A percentile compares a stretch with the other conserved stretches of the same genome.
Conservation (phyloP, 805 yeast species). For the Barnettozyma sucrosica region DNA sequence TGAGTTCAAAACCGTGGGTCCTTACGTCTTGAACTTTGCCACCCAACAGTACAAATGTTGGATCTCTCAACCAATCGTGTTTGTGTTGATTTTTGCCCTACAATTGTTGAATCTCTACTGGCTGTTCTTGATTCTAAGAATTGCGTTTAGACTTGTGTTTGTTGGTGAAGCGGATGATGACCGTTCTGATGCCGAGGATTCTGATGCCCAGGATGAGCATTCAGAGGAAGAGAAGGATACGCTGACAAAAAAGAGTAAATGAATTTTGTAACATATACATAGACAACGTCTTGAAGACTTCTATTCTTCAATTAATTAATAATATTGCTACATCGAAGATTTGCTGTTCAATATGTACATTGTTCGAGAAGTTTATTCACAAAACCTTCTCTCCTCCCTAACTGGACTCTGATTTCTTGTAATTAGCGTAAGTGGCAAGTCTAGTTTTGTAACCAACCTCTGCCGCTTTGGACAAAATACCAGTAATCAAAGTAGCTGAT, state of each 20-base stretch:
- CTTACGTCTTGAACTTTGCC: conserved; percentile 71
- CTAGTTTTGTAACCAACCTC: conserved; percentile 55
- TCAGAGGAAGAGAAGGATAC: neutral
- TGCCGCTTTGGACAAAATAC: conserved; percentile 83
- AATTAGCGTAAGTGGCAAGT: conserved; percentile 13
- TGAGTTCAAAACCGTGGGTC: conserved; percentile 82
- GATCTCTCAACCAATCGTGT: conserved; percentile 89
- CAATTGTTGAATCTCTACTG: conserved; percentile 86
- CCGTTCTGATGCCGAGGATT: conserved; percentile 81
- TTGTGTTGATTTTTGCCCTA: conserved; percentile 66
- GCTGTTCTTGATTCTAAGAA: conserved; percentile 77
- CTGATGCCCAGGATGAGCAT: conserved; percentile 32
- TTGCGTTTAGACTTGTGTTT: conserved; percentile 58
- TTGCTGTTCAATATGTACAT: conserved; percentile 4
- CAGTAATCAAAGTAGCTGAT: conserved; percentile 71
- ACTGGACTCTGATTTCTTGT: neutral
- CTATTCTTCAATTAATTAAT: neutral
- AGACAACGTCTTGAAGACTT: neutral
- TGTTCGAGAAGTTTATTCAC: conserved; percentile 9
- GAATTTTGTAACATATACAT: neutral
- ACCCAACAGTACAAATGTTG: conserved; percentile 95
- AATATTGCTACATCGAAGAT: neutral
- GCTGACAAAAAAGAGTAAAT: neutral
- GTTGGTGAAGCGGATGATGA: conserved; percentile 68
- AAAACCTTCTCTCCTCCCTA: neutral